Evolutionary conservation across 768 basidiomycete species (phyloP).

Genomic region (Boletellus emodensis): DNA sequence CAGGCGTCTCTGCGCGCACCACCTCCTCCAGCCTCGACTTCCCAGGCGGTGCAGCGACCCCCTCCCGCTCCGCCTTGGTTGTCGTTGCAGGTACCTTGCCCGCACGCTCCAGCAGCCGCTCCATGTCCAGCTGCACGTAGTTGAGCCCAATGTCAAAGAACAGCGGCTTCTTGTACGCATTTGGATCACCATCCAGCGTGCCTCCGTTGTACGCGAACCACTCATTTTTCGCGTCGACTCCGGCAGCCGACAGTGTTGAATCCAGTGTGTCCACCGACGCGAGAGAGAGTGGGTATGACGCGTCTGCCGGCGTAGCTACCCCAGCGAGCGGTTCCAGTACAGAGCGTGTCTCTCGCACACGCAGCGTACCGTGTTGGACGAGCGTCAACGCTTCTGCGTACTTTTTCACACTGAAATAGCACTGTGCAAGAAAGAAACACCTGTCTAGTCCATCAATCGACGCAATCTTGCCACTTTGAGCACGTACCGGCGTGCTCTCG

Average conservation of each 20-base stretch:
- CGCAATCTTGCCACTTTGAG: neutral
- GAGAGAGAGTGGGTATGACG: slow-evolving; percentile 52
- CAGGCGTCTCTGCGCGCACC: slow-evolving; percentile 43
- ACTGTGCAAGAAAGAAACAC: slow-evolving; percentile 71
- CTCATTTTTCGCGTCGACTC: slow-evolving; percentile 56
- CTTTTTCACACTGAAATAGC: slow-evolving; percentile 65
- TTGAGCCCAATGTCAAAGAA: slow-evolving; percentile 96
- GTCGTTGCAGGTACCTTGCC: slow-evolving; percentile 44
- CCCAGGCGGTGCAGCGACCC: slow-evolving; percentile 23
- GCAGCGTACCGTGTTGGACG: slow-evolving; percentile 64
- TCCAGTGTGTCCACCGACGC: slow-evolving; percentile 52
- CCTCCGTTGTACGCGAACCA: slow-evolving; percentile 84
- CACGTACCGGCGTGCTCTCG: slow-evolving; percentile 67
- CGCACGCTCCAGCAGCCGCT: slow-evolving; percentile 62
- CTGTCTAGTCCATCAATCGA: slow-evolving; percentile 33
- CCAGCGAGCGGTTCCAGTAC: slow-evolving; percentile 44
- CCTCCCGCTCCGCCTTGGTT: slow-evolving; percentile 14
- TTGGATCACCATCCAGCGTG: slow-evolving; percentile 38
- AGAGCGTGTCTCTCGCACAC: slow-evolving; percentile 69
- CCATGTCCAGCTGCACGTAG: slow-evolving; percentile 85
- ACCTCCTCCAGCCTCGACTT: slow-evolving; percentile 58
- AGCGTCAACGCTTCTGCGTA: slow-evolving; percentile 72
- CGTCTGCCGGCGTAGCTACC: slow-evolving; percentile 36
- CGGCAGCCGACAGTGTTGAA: slow-evolving; percentile 41
- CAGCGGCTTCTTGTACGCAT: slow-evolving; percentile 71